Evolutionary conservation across 2,329 filamentous ascomycete species (phyloP).

Genomic region (Neophaeococcomyces mojaviensis): DNA sequence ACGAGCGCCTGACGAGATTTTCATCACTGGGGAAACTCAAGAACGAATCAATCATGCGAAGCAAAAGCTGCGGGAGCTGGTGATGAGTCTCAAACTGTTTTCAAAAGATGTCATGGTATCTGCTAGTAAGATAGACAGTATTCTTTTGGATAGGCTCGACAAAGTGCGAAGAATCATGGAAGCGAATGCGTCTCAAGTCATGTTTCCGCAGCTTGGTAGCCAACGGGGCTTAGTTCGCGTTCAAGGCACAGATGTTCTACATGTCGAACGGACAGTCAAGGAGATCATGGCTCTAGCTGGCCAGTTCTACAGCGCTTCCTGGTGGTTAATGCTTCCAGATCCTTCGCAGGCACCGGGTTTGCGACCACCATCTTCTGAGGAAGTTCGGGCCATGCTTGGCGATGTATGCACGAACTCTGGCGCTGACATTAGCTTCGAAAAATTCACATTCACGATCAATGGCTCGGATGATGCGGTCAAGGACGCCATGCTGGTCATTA

Average conservation of each 20-base stretch:
- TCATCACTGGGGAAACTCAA: conserved; percentile 83
- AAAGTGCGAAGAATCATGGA: conserved; percentile 98
- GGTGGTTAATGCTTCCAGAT: conserved; percentile 82
- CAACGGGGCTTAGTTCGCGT: conserved; percentile 79
- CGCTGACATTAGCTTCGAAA: conserved; percentile 90
- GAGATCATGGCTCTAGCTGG: conserved; percentile 94
- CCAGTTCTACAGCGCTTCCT: conserved; percentile 95
- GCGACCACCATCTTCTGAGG: conserved; percentile 55
- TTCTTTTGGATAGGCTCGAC: conserved; percentile 81
- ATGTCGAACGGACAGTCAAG: conserved; percentile 88
- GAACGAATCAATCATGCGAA: conserved; percentile 84
- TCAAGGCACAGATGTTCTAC: conserved; percentile 85
- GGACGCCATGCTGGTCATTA: conserved; percentile 86
- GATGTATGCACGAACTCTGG: conserved; percentile 96
- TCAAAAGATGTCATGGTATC: conserved; percentile 90
- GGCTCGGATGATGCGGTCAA: conserved; percentile 96
- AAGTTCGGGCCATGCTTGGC: conserved; percentile 82
- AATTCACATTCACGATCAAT: conserved; percentile 85
- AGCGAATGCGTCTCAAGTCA: conserved; percentile 87
- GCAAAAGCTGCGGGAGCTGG: conserved; percentile 79
- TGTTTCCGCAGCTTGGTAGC: conserved; percentile 81
- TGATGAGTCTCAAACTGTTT: conserved; percentile 70
- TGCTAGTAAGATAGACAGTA: conserved; percentile 87
- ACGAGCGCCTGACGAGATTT: conserved; percentile 81
- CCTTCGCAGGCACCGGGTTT: conserved; percentile 49